Conservation (phyloP, 2,329 filamentous ascomycete genomes). For the Xylariaceae sp. region DNA sequence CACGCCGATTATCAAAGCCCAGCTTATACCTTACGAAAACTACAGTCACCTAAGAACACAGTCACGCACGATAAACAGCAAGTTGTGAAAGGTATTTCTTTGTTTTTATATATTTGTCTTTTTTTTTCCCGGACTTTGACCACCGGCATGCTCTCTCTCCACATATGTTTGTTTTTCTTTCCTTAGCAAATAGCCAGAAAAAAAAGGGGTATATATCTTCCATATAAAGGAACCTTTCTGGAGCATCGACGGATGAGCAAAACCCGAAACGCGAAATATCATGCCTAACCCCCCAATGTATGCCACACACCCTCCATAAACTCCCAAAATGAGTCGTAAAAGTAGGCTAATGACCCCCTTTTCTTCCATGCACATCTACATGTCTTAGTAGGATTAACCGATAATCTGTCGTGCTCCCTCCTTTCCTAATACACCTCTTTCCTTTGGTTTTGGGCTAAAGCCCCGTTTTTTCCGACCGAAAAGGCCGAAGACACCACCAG, state of each 20-base stretch:
- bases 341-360: conserved; percentile 10
- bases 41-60: too few relatives aligned
- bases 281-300: conserved; percentile 11
- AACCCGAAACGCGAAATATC: conserved; percentile 11
- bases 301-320: conserved; percentile 15
- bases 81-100: too few relatives aligned
- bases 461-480: conserved; percentile 85
- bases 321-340: conserved; percentile 20
- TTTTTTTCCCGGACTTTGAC: background rate
- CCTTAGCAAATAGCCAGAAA: conserved; percentile 9
- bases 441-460: conserved; percentile 88
- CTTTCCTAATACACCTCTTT: conserved; percentile 88
- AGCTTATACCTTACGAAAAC: too few relatives aligned
- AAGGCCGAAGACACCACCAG: conserved; percentile 83
- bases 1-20: too few relatives aligned
- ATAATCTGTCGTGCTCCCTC: conserved; percentile 85
- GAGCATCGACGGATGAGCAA: conserved; percentile 3
- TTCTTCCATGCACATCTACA: conserved; percentile 3
- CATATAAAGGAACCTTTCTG: conserved; percentile 14
- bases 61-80: too few relatives aligned
- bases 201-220: conserved; percentile 19
- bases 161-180: conserved; percentile 8
- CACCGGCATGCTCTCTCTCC: conserved; percentile 8
- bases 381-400: conserved; percentile 41
- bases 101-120: too few relatives aligned